Evolutionary conservation across 2,329 filamentous ascomycete species (phyloP).

Genomic region (Eutypa lata): DNA sequence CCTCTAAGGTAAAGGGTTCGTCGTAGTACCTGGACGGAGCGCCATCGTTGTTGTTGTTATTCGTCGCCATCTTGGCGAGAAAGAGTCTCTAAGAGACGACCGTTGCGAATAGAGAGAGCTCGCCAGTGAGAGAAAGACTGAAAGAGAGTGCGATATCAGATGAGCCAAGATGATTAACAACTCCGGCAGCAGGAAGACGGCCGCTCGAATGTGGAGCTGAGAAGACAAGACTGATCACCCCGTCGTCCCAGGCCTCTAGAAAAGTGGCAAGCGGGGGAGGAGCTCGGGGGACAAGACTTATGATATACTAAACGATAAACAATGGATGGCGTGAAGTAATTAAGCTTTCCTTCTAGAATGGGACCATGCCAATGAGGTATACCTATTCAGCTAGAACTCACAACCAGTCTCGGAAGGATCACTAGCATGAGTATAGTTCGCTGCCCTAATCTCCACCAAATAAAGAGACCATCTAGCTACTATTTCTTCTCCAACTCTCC

Average conservation of each 20-base stretch:
- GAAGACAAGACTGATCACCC: not conserved
- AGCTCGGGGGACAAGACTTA: not conserved
- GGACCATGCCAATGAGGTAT: too few relatives aligned
- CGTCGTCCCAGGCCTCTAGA: not conserved
- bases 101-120: not conserved
- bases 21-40: conserved; percentile 15
- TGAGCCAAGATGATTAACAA: not conserved
- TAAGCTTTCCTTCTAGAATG: too few relatives aligned
- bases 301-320: too few relatives aligned
- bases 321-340: too few relatives aligned
- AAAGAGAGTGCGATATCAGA: not conserved
- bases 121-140: not conserved
- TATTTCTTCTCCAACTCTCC: too few relatives aligned
- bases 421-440: too few relatives aligned
- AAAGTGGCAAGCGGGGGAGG: not conserved
- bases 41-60: conserved; percentile 6
- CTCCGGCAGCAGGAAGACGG: not conserved
- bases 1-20: conserved; percentile 16
- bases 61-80: conserved; percentile 10
- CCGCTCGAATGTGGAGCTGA: not conserved
- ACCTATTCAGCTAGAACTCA: too few relatives aligned
- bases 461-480: too few relatives aligned
- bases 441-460: too few relatives aligned
- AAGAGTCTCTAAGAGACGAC: not conserved
- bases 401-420: too few relatives aligned